Evolutionary conservation across 148 eudicot genomes (phyloP).

Genomic region (Salicornia ramosissima): DNA sequence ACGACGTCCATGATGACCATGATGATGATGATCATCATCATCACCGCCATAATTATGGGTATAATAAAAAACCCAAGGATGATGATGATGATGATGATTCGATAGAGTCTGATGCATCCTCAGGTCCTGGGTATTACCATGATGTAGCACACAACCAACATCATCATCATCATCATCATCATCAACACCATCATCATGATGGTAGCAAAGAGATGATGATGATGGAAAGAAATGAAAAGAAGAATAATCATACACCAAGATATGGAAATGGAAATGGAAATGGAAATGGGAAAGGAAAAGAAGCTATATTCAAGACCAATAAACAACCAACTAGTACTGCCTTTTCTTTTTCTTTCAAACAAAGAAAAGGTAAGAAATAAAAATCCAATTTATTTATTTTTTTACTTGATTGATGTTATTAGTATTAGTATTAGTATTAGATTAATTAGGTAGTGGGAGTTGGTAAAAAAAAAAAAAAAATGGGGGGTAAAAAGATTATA

Average conservation of each 20-base stretch:
- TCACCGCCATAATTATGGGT: slow-evolving; percentile 2
- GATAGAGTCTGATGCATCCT: slow-evolving; percentile 66
- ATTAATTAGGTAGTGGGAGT: neutral
- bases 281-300: slow-evolving; percentile 27
- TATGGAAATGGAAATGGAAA: slow-evolving; percentile 32
- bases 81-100: slow-evolving; percentile 36
- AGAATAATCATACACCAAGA: slow-evolving; percentile 5
- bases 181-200: slow-evolving; percentile 22
- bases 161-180: neutral
- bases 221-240: slow-evolving; percentile 19
- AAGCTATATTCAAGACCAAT: slow-evolving; percentile 13
- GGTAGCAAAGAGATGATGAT: slow-evolving; percentile 31
- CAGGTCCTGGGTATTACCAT: slow-evolving; percentile 42
- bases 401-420: neutral
- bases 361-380: slow-evolving; percentile 39
- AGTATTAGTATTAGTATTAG: too few species aligned
- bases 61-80: neutral
- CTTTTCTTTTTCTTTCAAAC: slow-evolving; percentile 25
- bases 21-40: slow-evolving; percentile 10
- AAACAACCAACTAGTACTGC: slow-evolving; percentile 17
- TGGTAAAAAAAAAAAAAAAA: slow-evolving; percentile 12
- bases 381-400: slow-evolving; percentile 13
- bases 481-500: too few species aligned
- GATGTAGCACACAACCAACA: slow-evolving; percentile 9
- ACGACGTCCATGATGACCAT: slow-evolving; percentile 21